Base-by-base conservation (phyloP, 345 rosid genomes). In the Gossypium sturtianum region DNA sequence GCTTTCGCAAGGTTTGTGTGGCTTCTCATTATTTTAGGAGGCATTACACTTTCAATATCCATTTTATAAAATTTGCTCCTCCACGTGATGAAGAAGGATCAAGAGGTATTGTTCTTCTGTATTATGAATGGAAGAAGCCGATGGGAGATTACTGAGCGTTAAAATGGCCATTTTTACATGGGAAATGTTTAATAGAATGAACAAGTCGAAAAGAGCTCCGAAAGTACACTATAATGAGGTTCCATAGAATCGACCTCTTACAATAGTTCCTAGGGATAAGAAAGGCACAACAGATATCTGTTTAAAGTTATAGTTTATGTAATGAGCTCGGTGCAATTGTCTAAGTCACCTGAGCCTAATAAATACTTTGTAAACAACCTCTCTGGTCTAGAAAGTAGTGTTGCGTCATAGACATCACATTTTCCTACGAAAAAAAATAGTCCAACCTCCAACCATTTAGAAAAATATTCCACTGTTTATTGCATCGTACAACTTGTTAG, bases 1-100 rank as follows among this genome's bases (percentile, higher is more conserved):
- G 80, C 54, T 84, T 59, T 75, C 97, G 49, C 79, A 84, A 86
- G 98, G 98, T 90, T 76, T 72, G 88, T 76, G 6, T 20, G 63
- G 10, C 48, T 38, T 71, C 12, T 20, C 12, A 54, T 34, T 34
- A 13, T 34, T 4, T 38, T 71, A 38, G 51, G 27, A 38, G 63
- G 49, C 17, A 2, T 70, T 52, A 22, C 60, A 70, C 16, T 16
- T 53, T 29, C 13, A 29, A 17, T 51, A 70, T 45, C 12, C 47
- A 15, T 70, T 52, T 52, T 27, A 65, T 65, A 45, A n/a, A 52
- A 9, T 54, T 70, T 29, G 60, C 43, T 27, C 45, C 59, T 69
- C 60, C 61, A 27, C 4, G 0, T 16, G 25, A 49, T 70, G 44
- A 9, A 48, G 22, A 12, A 68, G 29, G 23, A 17, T 17, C 13